These are phyloP conservation scores for Alloteropsis angusta DNA, from an alignment of 202 grass and related monocot species.

Conservation along the genomic window DNA sequence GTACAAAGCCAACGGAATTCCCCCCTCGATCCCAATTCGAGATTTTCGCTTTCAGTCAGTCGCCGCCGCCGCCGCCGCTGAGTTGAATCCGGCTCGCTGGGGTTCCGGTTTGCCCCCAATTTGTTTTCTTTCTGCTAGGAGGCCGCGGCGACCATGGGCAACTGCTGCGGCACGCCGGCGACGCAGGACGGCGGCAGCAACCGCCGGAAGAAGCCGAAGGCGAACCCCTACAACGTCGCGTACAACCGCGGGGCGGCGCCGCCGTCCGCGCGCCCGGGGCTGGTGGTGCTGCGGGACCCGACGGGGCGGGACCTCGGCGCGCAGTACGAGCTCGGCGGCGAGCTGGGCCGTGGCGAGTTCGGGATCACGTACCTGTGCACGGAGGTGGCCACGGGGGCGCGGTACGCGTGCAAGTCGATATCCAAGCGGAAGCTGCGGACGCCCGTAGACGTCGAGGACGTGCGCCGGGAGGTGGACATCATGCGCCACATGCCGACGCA, in stretches of 20 bases:
- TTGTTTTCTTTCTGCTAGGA: background rate
- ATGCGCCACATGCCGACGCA: constrained; percentile 70
- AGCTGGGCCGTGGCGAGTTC: constrained; percentile 68
- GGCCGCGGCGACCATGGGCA: constrained; percentile 41
- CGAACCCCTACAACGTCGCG: constrained; percentile 37
- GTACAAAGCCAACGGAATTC: constrained; percentile 16
- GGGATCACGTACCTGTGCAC: constrained; percentile 75
- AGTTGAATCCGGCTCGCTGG: constrained; percentile 9
- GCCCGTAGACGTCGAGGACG: constrained; percentile 68
- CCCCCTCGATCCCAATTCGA: constrained; percentile 1
- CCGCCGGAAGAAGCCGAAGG: constrained; percentile 21
- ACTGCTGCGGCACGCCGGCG: constrained; percentile 48
- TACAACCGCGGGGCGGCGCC: constrained; percentile 27
- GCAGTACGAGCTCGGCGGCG: constrained; percentile 54
- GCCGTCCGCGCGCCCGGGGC: background rate
- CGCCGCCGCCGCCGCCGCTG: constrained; percentile 2
- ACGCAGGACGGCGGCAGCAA: constrained; percentile 9
- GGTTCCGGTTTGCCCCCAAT: background rate
- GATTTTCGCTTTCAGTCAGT: background rate
- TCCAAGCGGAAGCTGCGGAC: constrained; percentile 73
- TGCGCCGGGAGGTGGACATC: constrained; percentile 80
- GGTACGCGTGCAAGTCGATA: constrained; percentile 76
- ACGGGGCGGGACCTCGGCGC: constrained; percentile 49
- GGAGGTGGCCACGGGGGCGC: constrained; percentile 35
- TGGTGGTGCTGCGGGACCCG: constrained; percentile 59